Evolutionary conservation across 73 alveolate species (phyloP).

Genomic region (Paraurostyla sp.): DNA sequence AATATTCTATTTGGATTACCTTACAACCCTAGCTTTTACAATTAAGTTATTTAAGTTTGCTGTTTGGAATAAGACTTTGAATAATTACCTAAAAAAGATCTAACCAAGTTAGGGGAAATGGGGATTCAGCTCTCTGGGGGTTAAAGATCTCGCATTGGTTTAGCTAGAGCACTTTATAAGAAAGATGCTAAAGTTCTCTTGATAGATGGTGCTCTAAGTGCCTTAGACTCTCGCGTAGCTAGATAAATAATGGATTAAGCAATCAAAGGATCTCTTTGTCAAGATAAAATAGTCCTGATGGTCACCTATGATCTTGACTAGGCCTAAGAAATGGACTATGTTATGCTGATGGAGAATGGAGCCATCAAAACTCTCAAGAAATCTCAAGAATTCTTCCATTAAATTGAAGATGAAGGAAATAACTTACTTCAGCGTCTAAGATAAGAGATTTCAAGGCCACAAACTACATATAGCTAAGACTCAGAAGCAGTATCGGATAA

Average conservation of each 20-base stretch:
- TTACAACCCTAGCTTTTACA: constrained; percentile 77
- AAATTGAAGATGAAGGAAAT: constrained; percentile 25
- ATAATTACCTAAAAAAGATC: constrained; percentile 81
- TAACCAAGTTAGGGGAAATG: constrained; percentile 92
- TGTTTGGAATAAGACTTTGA: constrained; percentile 79
- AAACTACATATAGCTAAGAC: background rate
- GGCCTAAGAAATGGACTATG: constrained; percentile 33
- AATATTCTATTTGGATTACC: constrained; percentile 84
- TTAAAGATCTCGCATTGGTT: constrained; percentile 90
- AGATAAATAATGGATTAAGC: constrained; percentile 22
- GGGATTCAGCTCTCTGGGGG: constrained; percentile 95
- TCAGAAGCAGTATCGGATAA: background rate
- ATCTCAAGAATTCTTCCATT: constrained; percentile 5
- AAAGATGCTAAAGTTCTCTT: background rate
- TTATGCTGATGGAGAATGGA: constrained; percentile 42
- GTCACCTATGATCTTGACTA: constrained; percentile 49
- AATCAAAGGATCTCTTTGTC: background rate
- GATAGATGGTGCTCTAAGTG: constrained; percentile 20
- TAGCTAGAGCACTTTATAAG: constrained; percentile 91
- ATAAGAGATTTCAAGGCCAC: background rate
- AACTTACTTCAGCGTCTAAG: background rate
- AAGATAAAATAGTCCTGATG: constrained; percentile 10
- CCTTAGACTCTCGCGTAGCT: constrained; percentile 32
- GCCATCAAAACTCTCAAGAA: background rate
- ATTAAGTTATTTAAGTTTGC: constrained; percentile 81